Evolutionary conservation across 179 eudicot species (phyloP).

Genomic region (Carnegiea gigantea): DNA sequence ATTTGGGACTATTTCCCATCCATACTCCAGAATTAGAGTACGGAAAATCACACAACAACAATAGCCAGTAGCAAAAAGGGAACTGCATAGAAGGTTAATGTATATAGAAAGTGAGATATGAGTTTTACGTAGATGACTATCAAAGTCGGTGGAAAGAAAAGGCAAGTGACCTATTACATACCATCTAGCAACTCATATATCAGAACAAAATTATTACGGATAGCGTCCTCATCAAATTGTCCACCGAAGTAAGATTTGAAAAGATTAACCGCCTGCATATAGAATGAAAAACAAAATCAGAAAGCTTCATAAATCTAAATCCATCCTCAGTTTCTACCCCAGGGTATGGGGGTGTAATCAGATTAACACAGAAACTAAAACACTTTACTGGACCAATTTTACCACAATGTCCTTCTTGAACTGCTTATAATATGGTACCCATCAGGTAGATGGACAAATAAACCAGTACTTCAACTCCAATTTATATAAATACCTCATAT

Average conservation of each 20-base stretch:
- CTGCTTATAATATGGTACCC: background rate
- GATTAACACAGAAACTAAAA: background rate
- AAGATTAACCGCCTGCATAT: slow-evolving; percentile 83
- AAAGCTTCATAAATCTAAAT: background rate
- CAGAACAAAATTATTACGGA: slow-evolving; percentile 93
- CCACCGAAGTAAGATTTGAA: slow-evolving; percentile 99
- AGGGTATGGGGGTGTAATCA: background rate
- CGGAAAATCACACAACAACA: background rate
- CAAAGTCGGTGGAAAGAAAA: background rate
- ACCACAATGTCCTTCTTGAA: background rate
- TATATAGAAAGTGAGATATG: background rate
- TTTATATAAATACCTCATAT: background rate
- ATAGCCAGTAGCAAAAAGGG: background rate
- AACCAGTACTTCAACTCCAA: background rate
- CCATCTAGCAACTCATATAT: slow-evolving; percentile 96
- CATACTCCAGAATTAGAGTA: background rate
- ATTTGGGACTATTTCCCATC: background rate
- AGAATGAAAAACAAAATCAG: slow-evolving; percentile 22
- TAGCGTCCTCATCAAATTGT: slow-evolving; percentile 97
- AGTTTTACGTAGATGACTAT: background rate
- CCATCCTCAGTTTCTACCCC: background rate
- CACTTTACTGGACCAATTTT: background rate
- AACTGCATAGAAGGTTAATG: background rate
- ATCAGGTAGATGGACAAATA: background rate
- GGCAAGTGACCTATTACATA: slow-evolving; percentile 35